Base-by-base conservation (phyloP, 805 yeast species). In the Tetrapisispora taiwanensis region DNA sequence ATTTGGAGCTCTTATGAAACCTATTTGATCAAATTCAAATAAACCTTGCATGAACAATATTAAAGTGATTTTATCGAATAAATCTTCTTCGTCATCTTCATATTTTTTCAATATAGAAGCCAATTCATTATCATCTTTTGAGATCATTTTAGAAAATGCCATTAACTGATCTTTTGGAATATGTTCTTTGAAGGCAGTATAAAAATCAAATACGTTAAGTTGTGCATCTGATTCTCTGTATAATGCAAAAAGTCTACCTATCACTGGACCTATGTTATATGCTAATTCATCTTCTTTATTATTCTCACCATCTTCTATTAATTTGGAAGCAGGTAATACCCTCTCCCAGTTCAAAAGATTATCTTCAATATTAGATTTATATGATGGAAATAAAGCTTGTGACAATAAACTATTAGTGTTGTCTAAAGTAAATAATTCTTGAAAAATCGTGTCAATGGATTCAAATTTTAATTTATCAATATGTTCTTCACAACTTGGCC, bases 31-130 rank as follows among this genome's bases (percentile, higher is more conserved):
- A 46, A 88, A 67, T 56, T 87, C 95, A 22, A 75, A 75, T 40
- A 89, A 70, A 17, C 79, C 78, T 52, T 84, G 89, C 48, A 84
- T 65, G 57, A 88, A 88, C 76, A 92, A 76, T 3, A 86, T 74
- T 51, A 83, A 67, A 0, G 79, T 65, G 39, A 80, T 53, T 47
- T 76, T 74, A 37, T 80, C 81, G 87, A 92, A 84, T 8, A 65
- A 71, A 5, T 34, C 42, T n/a, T 44, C 41, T 4, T 57, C 48
- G 31, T 53, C 59, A 37, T 62, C 48, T 33, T 54, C 59, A 40
- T 63, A 58, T 17, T 46, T 44, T 12, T 45, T 43, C 1, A 53
- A 43, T 50, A 68, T 44, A 44, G 48, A 46, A 39, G 52, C 39
- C 48, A 66, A 24, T 53, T 52, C 50, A 35, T 54, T 40, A 54